These are phyloP conservation scores for Ophiostoma ulmi DNA, from an alignment of 2,329 filamentous ascomycete species.

Conservation along the genomic window DNA sequence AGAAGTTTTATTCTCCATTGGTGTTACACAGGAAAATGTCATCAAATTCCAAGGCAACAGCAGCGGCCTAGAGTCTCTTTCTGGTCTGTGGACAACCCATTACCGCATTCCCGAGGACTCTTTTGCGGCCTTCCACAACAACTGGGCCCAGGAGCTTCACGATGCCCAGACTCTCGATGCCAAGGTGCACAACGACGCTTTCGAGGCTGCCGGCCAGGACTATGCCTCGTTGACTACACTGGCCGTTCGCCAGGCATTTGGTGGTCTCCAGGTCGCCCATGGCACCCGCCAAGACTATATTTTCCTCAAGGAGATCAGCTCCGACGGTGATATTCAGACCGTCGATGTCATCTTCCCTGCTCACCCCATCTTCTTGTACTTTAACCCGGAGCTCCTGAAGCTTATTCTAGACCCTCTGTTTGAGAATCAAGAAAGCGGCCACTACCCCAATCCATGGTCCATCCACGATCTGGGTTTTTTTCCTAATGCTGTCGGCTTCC, in stretches of 20 bases:
- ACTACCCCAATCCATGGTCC: slow-evolving; percentile 73
- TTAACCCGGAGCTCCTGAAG: slow-evolving; percentile 70
- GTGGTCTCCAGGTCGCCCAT: slow-evolving; percentile 66
- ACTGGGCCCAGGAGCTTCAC: slow-evolving; percentile 57
- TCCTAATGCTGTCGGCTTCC: slow-evolving; percentile 65
- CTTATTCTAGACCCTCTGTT: slow-evolving; percentile 73
- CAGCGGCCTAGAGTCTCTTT: slow-evolving; percentile 57
- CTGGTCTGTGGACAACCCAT: slow-evolving; percentile 71
- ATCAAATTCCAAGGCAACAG: slow-evolving; percentile 68
- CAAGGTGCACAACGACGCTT: slow-evolving; percentile 61
- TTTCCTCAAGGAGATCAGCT: slow-evolving; percentile 86
- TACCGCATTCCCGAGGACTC: slow-evolving; percentile 59
- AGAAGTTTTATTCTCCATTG: slow-evolving; percentile 63
- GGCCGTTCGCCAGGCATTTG: slow-evolving; percentile 76
- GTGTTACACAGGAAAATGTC: slow-evolving; percentile 70
- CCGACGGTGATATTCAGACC: slow-evolving; percentile 80
- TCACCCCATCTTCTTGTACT: slow-evolving; percentile 78
- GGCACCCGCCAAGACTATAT: slow-evolving; percentile 64
- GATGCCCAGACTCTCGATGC: slow-evolving; percentile 61
- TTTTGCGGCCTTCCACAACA: slow-evolving; percentile 68
- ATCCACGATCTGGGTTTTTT: slow-evolving; percentile 73
- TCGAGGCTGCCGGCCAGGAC: slow-evolving; percentile 63
- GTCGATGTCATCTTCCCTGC: slow-evolving; percentile 82
- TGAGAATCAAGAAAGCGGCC: slow-evolving; percentile 71
- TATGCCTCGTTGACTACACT: slow-evolving; percentile 73